phyloP scores from a whole-genome alignment of 192 early-diverging fungal species.

The Pilaira anomala region DNA sequence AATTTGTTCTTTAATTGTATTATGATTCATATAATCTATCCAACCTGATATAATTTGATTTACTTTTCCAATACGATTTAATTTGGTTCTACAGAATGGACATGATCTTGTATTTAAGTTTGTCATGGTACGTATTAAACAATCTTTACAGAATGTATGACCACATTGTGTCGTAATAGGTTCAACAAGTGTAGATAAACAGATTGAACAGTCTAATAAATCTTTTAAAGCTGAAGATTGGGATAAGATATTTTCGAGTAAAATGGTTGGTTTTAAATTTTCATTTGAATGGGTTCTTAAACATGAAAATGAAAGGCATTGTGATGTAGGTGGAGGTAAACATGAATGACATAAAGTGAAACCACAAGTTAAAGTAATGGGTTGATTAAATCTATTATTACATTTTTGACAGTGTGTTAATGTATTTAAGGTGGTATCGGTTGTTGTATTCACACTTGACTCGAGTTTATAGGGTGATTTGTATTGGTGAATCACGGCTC shows the following conservation, averaged over 20 bases:
- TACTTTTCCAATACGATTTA: conserved; percentile 20
- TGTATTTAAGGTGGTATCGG: background rate
- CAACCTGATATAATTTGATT: conserved; percentile 8
- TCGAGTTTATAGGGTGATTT: no score
- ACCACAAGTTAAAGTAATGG: conserved; percentile 44
- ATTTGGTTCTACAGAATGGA: conserved; percentile 43
- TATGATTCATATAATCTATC: background rate
- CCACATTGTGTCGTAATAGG: conserved; percentile 66
- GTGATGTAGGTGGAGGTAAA: conserved; percentile 17
- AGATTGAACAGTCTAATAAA: conserved; percentile 52
- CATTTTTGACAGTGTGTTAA: conserved; percentile 3
- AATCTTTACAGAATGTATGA: conserved; percentile 61
- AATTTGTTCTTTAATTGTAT: background rate
- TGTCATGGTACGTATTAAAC: conserved; percentile 53
- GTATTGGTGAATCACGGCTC: no score
- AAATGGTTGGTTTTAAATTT: conserved; percentile 26
- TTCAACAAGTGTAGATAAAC: conserved; percentile 44
- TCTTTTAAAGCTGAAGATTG: background rate
- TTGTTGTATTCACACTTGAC: no score
- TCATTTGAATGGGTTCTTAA: conserved; percentile 15
- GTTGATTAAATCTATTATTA: conserved; percentile 11
- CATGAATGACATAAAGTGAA: conserved; percentile 35
- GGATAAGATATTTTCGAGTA: conserved; percentile 32
- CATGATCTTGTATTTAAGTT: conserved; percentile 32
- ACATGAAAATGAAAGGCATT: conserved; percentile 18